Evolutionary conservation across 176 grass and related monocot species (phyloP).

Genomic region (Oryza meyeriana): DNA sequence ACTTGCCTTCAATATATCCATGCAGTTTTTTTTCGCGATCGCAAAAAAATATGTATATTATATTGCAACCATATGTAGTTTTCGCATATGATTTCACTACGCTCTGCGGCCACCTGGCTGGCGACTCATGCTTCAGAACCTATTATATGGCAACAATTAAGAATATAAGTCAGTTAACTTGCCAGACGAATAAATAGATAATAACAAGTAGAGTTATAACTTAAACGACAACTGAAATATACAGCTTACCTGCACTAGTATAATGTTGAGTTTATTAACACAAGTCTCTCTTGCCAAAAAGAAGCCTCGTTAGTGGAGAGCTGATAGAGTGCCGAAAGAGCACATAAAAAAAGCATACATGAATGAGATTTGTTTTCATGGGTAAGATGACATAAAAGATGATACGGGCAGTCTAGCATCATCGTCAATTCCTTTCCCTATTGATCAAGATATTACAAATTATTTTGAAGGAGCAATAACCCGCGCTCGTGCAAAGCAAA

Average conservation of each 20-base stretch:
- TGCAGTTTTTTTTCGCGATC: no score
- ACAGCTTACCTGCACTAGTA: conserved; percentile 85
- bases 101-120: conserved; percentile 92
- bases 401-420: no score
- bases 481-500: no score
- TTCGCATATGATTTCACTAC: conserved; percentile 96
- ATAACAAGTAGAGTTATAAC: neutral
- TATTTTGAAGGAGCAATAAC: no score
- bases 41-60: no score
- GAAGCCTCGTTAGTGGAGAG: conserved; percentile 87
- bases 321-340: conserved; percentile 37
- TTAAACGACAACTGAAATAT: conserved; percentile 8
- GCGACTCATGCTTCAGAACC: conserved; percentile 99
- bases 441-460: no score
- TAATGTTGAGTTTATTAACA: conserved; percentile 99
- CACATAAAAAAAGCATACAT: neutral
- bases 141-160: conserved; percentile 41
- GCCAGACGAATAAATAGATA: neutral
- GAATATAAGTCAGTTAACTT: conserved; percentile 5
- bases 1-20: conserved; percentile 98
- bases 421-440: no score
- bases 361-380: conserved; percentile 25
- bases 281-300: conserved; percentile 95
- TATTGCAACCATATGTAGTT: no score
- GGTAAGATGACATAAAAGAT: neutral